Percentiles rank a stretch among this genome's conserved stretches.
These are phyloP conservation scores for Agrostemma githago DNA, from an alignment of 148 eudicot species.

Conservation along the genomic window DNA sequence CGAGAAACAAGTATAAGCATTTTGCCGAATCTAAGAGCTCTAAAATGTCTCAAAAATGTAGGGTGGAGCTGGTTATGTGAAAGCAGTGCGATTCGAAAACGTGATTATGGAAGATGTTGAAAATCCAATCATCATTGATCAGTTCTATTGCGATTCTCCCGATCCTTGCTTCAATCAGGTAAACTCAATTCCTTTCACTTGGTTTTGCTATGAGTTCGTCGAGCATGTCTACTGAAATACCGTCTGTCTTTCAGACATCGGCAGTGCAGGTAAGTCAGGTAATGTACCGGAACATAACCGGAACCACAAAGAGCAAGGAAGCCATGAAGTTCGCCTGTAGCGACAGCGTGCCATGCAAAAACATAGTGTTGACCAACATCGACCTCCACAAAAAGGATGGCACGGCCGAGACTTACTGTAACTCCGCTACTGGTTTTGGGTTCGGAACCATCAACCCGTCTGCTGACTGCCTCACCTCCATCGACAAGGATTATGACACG, in stretches of 20 bases:
- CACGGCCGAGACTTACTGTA: constrained; percentile 62
- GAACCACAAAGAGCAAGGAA: constrained; percentile 59
- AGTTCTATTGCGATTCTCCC: constrained; percentile 91
- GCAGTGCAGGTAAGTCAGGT: constrained; percentile 80
- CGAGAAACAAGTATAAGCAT: constrained; percentile 2
- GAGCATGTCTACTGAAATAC: not conserved
- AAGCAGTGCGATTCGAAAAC: constrained; percentile 60
- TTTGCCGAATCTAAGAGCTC: not conserved
- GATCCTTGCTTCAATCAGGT: constrained; percentile 71
- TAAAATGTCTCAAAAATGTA: constrained; percentile 21
- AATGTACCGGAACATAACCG: constrained; percentile 70
- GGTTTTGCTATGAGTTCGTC: not conserved
- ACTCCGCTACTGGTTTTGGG: constrained; percentile 56
- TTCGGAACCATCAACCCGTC: constrained; percentile 67
- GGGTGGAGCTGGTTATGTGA: constrained; percentile 95
- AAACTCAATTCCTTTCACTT: constrained; percentile 4
- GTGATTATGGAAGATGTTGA: constrained; percentile 81
- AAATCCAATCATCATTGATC: constrained; percentile 88
- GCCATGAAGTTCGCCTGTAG: constrained; percentile 94
- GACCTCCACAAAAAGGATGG: constrained; percentile 65
- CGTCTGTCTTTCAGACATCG: constrained; percentile 37
- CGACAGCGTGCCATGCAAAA: constrained; percentile 66
- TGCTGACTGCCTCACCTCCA: constrained; percentile 73
- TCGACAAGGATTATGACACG: constrained; percentile 32
- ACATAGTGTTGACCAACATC: constrained; percentile 64